A percentile compares a stretch with the other conserved stretches of the same genome.
Conservation (phyloP, 306 rosid species). For the Fragaria nilgerrensis region DNA sequence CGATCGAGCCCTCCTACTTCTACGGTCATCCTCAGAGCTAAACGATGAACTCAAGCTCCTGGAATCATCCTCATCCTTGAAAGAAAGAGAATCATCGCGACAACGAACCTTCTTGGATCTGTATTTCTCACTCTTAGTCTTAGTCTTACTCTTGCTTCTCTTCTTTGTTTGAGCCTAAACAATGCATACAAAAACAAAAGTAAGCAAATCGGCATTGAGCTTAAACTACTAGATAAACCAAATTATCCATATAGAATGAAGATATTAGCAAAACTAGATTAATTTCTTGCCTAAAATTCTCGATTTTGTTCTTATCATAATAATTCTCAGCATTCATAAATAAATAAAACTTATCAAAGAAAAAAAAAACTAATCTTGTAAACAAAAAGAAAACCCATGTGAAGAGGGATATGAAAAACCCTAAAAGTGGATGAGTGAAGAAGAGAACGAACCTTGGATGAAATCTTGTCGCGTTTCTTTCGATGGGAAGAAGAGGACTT, state of each 20-base stretch:
- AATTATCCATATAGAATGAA: too few species aligned
- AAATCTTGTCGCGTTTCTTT: constrained; percentile 57
- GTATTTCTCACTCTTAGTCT: constrained; percentile 39
- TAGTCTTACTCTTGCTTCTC: constrained; percentile 35
- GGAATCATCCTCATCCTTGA: constrained; percentile 49
- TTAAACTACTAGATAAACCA: too few species aligned
- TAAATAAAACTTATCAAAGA: too few species aligned
- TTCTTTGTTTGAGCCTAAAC: constrained; percentile 49
- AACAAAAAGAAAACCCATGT: not conserved
- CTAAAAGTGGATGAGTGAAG: constrained; percentile 9
- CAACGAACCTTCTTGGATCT: constrained; percentile 65
- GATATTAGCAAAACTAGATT: not conserved
- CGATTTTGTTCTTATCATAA: not conserved
- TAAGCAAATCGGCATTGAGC: not conserved
- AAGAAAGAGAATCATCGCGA: constrained; percentile 45
- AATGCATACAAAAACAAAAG: constrained; percentile 4
- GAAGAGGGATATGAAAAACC: not conserved
- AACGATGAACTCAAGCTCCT: constrained; percentile 41
- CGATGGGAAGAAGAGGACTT: constrained; percentile 66
- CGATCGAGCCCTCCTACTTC: constrained; percentile 49
- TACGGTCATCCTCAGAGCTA: constrained; percentile 50
- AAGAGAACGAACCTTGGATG: constrained; percentile 51
- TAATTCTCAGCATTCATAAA: too few species aligned
- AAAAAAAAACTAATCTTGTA: not conserved
- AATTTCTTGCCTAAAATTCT: not conserved